Evolutionary conservation across 306 rosid genomes (phyloP), one percentile per base, ranked within the genome.

Genomic region (Mimosa pudica): DNA sequence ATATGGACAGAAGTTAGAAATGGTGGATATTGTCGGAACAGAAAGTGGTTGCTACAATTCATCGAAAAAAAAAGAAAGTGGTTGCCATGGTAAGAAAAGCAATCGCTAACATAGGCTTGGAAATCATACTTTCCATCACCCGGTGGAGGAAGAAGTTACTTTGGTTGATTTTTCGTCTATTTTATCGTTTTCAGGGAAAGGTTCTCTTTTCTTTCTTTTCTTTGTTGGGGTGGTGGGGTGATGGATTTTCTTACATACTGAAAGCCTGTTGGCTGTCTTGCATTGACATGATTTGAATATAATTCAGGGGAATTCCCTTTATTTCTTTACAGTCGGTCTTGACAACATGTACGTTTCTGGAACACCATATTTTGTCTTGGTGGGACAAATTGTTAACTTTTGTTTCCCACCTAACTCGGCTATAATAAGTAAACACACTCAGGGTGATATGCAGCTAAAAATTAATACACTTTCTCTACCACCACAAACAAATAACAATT

Each of bases 261-360:
- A 51, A 55, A 52, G 58, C 58, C 58, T 52, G 8, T 52, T 52
- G 58, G 58, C 16, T 16, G 58, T 52, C 58, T 55, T 55, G 61
- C 58, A 66, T 45, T 69, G 77, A 60, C 75, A 63, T 52, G 62
- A 80, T 84, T 84, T 82, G 78, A 84, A 81, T 78, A 81, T 81
- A 76, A 71, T 49, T 70, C 52, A 64, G 69, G 70, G 32, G 48
- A 52, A 71, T 77, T 12, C 76, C 69, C 73, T 70, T 35, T 54
- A 6, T 30, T 62, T 73, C 38, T 41, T 42, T 45, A 44, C 67
- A 42, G 6, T 64, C 72, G 45, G 38, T 78, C 6, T 48, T 48
- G 57, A 51, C 57, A 51, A 51, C n/a, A 51, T 51, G 0, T 2
- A 16, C 6, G 20, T 16, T 52, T 44, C 32, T 42, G 7, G 9